Base-by-base conservation (phyloP, 306 rosid genomes). In the Dalbergia oliveri region DNA sequence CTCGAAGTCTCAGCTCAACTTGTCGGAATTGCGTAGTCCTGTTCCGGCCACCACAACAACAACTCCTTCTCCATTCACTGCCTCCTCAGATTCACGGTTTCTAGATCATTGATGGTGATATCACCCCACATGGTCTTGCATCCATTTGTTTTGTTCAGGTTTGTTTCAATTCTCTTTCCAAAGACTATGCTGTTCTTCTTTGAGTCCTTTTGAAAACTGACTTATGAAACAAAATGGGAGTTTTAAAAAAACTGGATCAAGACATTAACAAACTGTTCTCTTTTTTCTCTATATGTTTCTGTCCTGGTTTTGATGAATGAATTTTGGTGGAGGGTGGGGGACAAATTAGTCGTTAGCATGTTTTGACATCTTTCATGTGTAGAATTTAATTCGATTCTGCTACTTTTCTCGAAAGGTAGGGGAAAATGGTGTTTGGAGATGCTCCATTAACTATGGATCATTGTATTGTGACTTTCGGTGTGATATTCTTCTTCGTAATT, bases 121-220 rank as follows among this genome's bases (percentile, higher is more conserved):
- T 37, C 41, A 37, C 7, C 33, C 18, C 62, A 63, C 88, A 88
- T 88, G 94, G 97, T 92, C 78, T 80, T 54, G 43, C 63, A 9
- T 72, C 41, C 50, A 21, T 72, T 33, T 58, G 5, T 33, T 67
- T 8, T 56, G 31, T 26, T 26, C 31, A 21, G 9, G 45, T 63
- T 12, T 37, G 6, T 37, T 64, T 68, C 45, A 1, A 18, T 47
- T 65, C 47, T 33, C 53, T n/a, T 47, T 64, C n/a, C 34, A 10
- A 1, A 6, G 14, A 16, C 14, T 0, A 8, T 6, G 0, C 67
- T 54, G 51, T 60, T 57, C 60, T 57, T 56, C 8, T 51, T 51
- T 51, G 62, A 65, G 16, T 41, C 23, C 56, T 34, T 61, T 16
- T 47, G 18, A 7, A 58, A 23, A 58, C 31, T 26, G 45, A 12